phyloP scores from a whole-genome alignment of 352 stramenopile species.

The Globisporangium paddicum region DNA sequence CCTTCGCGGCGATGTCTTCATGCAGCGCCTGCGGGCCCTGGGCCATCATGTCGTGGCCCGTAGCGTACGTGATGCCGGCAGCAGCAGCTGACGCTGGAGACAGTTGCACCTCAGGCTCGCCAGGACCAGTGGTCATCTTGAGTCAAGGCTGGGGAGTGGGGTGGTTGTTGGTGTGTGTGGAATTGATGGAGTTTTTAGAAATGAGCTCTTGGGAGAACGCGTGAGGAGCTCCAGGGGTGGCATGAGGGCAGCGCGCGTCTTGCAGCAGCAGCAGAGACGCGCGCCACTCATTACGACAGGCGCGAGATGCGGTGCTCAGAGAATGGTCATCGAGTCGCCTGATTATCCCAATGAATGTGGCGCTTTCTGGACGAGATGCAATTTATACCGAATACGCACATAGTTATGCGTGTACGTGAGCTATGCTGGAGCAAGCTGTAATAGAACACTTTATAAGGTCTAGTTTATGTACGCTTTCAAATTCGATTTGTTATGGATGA shows the following conservation, averaged over 20 bases:
- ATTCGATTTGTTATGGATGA: too few species aligned
- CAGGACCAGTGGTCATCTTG: conserved; percentile 4
- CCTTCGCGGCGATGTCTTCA: conserved; percentile 23
- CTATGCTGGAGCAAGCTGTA: too few species aligned
- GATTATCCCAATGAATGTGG: not conserved
- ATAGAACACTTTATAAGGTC: too few species aligned
- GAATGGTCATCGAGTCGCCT: not conserved
- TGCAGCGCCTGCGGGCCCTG: conserved; percentile 32
- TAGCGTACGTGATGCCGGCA: conserved; percentile 21
- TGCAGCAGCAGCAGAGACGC: not conserved
- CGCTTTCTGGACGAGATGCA: not conserved
- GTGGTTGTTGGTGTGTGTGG: not conserved
- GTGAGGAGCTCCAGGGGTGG: not conserved
- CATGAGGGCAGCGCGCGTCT: not conserved
- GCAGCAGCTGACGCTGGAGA: not conserved
- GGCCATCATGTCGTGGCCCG: conserved; percentile 21
- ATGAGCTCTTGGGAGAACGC: not conserved
- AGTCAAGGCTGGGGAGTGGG: too few species aligned
- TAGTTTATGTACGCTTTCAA: too few species aligned
- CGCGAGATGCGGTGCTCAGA: not conserved
- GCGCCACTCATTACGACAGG: not conserved
- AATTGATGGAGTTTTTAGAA: not conserved
- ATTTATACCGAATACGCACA: not conserved
- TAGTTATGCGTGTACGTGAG: too few species aligned
- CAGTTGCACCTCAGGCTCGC: conserved; percentile 1